Percentiles rank a stretch among this genome's conserved stretches.
Conservation (phyloP, 768 basidiomycete species). For the Russula dissimulans region DNA sequence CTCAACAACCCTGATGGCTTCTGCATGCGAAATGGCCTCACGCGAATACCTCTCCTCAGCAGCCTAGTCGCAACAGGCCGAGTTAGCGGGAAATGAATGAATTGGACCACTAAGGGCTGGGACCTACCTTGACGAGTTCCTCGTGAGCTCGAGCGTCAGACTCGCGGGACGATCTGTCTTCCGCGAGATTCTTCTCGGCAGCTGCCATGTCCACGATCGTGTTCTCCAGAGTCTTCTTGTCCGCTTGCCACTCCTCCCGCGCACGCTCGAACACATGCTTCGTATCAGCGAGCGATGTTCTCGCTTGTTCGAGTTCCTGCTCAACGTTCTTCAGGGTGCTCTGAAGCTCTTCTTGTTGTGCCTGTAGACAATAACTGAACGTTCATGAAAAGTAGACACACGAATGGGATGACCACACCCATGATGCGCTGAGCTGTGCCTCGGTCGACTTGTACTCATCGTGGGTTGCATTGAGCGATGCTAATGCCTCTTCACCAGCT, state of each 20-base stretch:
- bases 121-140: conserved; percentile 54
- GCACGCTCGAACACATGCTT: conserved; percentile 62
- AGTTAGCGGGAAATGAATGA: background rate
- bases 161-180: conserved; percentile 52
- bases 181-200: conserved; percentile 60
- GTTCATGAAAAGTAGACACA: background rate
- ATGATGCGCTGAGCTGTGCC: conserved; percentile 52
- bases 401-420: conserved; percentile 39
- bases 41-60: conserved; percentile 76
- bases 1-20: conserved; percentile 67
- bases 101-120: background rate
- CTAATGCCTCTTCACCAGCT: conserved; percentile 70
- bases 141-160: conserved; percentile 58
- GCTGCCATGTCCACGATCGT: conserved; percentile 73
- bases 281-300: conserved; percentile 43
- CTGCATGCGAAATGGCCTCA: conserved; percentile 80
- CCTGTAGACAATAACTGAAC: conserved; percentile 31
- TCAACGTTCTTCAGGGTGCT: conserved; percentile 49
- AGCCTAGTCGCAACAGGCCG: conserved; percentile 30
- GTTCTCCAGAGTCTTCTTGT: conserved; percentile 76
- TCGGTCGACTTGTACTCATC: conserved; percentile 76
- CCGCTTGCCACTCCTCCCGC: conserved; percentile 58
- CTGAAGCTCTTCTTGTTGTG: conserved; percentile 53
- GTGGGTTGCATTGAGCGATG: conserved; percentile 57
- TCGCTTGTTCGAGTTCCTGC: conserved; percentile 43